Base-by-base conservation (phyloP, 2,329 filamentous ascomycete species). In the Tolypocladium ophioglossoides region DNA sequence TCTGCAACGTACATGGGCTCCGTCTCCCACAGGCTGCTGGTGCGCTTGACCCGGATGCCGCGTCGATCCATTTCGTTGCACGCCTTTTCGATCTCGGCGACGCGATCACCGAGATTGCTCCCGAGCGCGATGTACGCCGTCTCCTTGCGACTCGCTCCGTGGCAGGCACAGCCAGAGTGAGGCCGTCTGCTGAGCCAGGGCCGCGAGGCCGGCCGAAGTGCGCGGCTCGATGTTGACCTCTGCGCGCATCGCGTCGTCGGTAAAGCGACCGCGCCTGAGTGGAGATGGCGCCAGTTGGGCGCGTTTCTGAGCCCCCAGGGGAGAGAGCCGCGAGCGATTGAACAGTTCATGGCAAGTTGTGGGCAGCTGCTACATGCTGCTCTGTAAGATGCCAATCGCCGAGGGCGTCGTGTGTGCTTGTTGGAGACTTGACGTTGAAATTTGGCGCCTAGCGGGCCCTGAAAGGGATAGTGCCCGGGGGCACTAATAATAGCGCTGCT, bases 1-100 rank as follows among this genome's bases (percentile, higher is more conserved):
- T 96, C 87, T 58, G 87, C 74, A 59, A 96, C 87, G 70, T 99
- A 99, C 94, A 99, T 99, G 24, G 94, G 90, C 62, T 89, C 84
- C 4, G 92, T 99, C 73, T 97, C 91, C 80, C 94, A 99, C 3
- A 99, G 76, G 57, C 84, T 86, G 68, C 92, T 97, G 0, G 92
- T 96, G 62, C 85, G 79, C 63, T 83, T 78, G 40, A 99, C 80
- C 52, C 72, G 81, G 65, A 97, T 89, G 37, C 83, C 84, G 24
- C 82, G 77, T 47, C 77, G 74, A 58, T 88, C 83, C 83, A 99
- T 90, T 66, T 87, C 81, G 47, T 76, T 77, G 67, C 91, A 91
- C 0, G 94, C 92, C 63, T 79, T 77, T 69, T 96, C 91, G 59
- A 99, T 95, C 80, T 86, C 87, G 44, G 78, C 80, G 52, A 96